Percentiles rank a stretch among this genome's conserved stretches.
Evolutionary conservation across 345 rosid species (phyloP).

Genomic region (Noccaea bulbosa): DNA sequence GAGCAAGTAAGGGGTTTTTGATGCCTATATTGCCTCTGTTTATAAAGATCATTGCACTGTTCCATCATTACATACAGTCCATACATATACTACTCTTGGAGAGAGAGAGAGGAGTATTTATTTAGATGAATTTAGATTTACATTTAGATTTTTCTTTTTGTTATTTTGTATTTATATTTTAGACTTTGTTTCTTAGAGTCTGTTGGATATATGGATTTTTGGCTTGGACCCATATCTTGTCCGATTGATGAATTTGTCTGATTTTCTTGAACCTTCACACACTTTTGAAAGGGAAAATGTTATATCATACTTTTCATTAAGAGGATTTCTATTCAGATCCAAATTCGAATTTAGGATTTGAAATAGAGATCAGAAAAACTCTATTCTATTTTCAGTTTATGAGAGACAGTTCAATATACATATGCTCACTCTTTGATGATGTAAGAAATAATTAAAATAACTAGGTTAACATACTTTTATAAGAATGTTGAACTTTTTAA

Average conservation of each 20-base stretch:
- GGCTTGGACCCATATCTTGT: constrained; percentile 46
- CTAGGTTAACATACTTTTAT: constrained; percentile 18
- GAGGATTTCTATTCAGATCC: background rate
- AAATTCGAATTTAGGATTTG: constrained; percentile 1
- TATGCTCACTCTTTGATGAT: constrained; percentile 19
- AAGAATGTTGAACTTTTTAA: constrained; percentile 17
- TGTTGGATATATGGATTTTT: constrained; percentile 38
- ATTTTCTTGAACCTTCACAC: constrained; percentile 43
- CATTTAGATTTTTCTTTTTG: constrained; percentile 46
- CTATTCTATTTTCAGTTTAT: background rate
- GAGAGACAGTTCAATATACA: background rate
- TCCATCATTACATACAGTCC: constrained; percentile 41
- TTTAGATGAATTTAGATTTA: constrained; percentile 18
- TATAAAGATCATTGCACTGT: constrained; percentile 45
- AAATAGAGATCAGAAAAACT: background rate
- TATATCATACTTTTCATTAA: constrained; percentile 2
- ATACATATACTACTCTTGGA: constrained; percentile 33
- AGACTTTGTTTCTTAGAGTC: constrained; percentile 43
- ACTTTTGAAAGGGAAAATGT: background rate
- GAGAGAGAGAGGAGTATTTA: constrained; percentile 21
- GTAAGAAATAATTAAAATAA: constrained; percentile 23
- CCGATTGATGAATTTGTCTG: constrained; percentile 46
- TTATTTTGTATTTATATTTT: constrained; percentile 45
- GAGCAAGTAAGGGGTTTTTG: constrained; percentile 35
- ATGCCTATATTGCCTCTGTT: constrained; percentile 37